Base-by-base conservation (phyloP, 257 asterid genomes). In the Solanum ahanhuiri region DNA sequence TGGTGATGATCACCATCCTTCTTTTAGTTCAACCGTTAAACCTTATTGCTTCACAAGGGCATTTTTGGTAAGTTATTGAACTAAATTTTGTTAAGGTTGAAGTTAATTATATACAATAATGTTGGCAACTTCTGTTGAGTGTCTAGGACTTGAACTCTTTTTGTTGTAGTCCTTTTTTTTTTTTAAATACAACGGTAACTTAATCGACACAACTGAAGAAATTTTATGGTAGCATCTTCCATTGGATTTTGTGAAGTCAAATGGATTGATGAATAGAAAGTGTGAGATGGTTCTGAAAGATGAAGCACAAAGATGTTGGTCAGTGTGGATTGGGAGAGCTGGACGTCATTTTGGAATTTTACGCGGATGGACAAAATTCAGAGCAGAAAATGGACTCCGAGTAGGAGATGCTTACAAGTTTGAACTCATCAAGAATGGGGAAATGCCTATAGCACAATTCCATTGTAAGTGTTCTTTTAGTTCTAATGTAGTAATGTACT, bases 391-490 rank as follows among this genome's bases (percentile, higher is more conserved):
- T 35, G 89, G 79, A 60, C 70, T 87, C 37, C 45, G 41, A 69
- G 84, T n/a, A 51, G 89, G 88, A 81, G 86, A 87, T 37, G 14
- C 66, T 9, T 87, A n/a, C 86, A 87, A 87, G 66, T 87, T 87
- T 79, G 89, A 87, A 83, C 81, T 87, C 66, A 64, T 87, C 72
- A 35, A 87, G 75, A 76, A 69, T 9, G 87, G 83, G 34, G 31
- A 87, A 22, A 48, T 35, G 51, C 86, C 89, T 23, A 23, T 77
- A 15, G 89, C 63, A 9, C 43, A 45, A 11, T 64, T 87, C 54
- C 75, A 58, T 60, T 12, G 86, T n/a, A 57, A 34, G 86, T 83
- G 11, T 83, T 7, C 34, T 58, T 83, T 60, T 10, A n/a, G 4
- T 41, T 54, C 63, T 23, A 51, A 48, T 48, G 57, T 48, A 4